Percentiles rank a stretch among this genome's conserved stretches.
Evolutionary conservation across 2,329 filamentous ascomycete species (phyloP).

Genomic region (Penicillium digitatum): DNA sequence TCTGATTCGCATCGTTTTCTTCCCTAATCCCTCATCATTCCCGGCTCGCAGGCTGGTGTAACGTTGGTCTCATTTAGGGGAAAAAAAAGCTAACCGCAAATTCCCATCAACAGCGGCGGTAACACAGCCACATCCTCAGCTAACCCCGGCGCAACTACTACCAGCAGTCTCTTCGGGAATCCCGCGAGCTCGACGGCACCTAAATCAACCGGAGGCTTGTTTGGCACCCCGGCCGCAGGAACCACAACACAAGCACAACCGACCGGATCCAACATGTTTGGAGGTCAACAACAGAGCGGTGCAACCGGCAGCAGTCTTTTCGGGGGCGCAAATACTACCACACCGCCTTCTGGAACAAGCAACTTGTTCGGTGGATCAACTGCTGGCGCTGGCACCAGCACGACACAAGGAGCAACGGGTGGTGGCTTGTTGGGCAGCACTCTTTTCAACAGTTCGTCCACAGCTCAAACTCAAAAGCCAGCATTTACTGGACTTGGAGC

Average conservation of each 20-base stretch:
- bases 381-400: slow-evolving; percentile 11
- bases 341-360: slow-evolving; percentile 29
- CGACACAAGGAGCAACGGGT: slow-evolving; percentile 10
- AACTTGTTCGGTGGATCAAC: slow-evolving; percentile 33
- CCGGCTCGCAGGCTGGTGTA: neutral
- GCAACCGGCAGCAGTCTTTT: slow-evolving; percentile 31
- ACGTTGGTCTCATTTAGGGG: neutral
- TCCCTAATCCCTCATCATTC: neutral
- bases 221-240: slow-evolving; percentile 25
- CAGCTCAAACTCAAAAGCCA: slow-evolving; percentile 36
- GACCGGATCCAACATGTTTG: slow-evolving; percentile 34
- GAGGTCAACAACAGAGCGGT: slow-evolving; percentile 29
- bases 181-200: slow-evolving; percentile 23
- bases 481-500: slow-evolving; percentile 25
- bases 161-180: slow-evolving; percentile 33
- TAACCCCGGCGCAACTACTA: slow-evolving; percentile 27
- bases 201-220: slow-evolving; percentile 34
- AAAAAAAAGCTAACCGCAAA: slow-evolving; percentile 17
- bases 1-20: slow-evolving; percentile 1
- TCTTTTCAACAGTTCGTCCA: slow-evolving; percentile 13
- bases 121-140: slow-evolving; percentile 28
- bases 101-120: slow-evolving; percentile 15
- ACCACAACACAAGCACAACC: slow-evolving; percentile 30
- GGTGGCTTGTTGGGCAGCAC: slow-evolving; percentile 6
- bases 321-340: slow-evolving; percentile 24